Conservation (phyloP, 768 basidiomycete genomes). For the Kwoniella bestiolae region DNA sequence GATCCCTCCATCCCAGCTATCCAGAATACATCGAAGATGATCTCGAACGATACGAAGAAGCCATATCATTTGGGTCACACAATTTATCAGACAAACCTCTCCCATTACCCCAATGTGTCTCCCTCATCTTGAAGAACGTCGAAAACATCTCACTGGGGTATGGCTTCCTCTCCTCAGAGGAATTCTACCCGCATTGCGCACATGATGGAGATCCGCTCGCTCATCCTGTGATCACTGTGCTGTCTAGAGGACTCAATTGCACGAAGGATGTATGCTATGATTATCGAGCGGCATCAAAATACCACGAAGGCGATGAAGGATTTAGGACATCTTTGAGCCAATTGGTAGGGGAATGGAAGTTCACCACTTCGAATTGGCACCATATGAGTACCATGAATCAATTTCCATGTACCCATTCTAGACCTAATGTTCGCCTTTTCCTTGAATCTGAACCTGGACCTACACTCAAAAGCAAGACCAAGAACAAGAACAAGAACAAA, state of each 20-base stretch:
- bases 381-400: neutral
- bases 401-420: neutral
- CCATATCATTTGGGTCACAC: neutral
- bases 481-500: too few species aligned
- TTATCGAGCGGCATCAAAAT: neutral
- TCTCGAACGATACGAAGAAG: neutral
- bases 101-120: neutral
- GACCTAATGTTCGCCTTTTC: neutral
- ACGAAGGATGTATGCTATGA: slow-evolving; percentile 6
- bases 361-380: neutral
- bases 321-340: neutral
- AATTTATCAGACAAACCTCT: too few species aligned
- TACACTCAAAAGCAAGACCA: neutral
- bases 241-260: neutral
- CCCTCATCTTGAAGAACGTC: neutral
- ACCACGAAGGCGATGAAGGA: neutral
- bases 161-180: neutral
- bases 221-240: neutral
- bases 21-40: neutral
- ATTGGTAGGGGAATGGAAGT: neutral
- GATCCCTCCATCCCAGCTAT: neutral
- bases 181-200: slow-evolving; percentile 4
- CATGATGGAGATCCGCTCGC: neutral
- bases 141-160: neutral
- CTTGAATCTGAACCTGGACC: neutral